Base-by-base conservation (phyloP, 2,329 filamentous ascomycete species). In the Penicillium sp. region DNA sequence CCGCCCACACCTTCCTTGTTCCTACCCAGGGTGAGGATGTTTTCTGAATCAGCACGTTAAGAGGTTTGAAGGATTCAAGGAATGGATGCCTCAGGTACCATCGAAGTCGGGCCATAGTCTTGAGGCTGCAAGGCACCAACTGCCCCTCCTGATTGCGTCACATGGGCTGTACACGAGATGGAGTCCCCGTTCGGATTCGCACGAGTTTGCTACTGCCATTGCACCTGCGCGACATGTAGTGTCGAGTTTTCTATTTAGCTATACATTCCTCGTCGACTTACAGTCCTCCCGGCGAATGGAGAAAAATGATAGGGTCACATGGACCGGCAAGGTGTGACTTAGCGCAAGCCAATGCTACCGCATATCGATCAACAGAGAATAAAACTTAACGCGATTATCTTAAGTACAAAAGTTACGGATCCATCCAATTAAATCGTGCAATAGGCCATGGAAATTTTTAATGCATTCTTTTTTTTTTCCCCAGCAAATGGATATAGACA, bases 401-500 rank as follows among this genome's bases (percentile, higher is more conserved):
- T 16, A 10, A 4, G 16, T 21, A 39, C 18, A 39, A 10, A 10
- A 13, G 16, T 4, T 38, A 21, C 16, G 15, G 4, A 10, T 10
- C 34, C 16, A 8, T 38, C 34, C 16, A 8, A 21, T 21, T 26
- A 3, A 4, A 38, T 12, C 7, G 7, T 9, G 7, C 8, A 12
- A 38, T 21, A 1, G 16, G 16, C 16, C 16, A 21, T 38, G 36
- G 21, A 39, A 36, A 21, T 13, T 2, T 39, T 39, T 16, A 13
- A 34, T 34, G 31, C 31, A 34, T 34, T 39, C 18, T 6, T 33
- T 21, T 23, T 39, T 21, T 38, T 38, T 42, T 21, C n/a, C 36
- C 53, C 36, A 38, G 21, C 18, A 51, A 42, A 51, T 34, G 51
- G 39, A 49, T 59, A 57, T 57, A 50, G 56, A 62, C 56, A 60